A percentile compares a stretch with the other conserved stretches of the same genome.
These are phyloP conservation scores for Pulveroboletus sp. DNA, from an alignment of 768 basidiomycete genomes.

Conservation along the genomic window DNA sequence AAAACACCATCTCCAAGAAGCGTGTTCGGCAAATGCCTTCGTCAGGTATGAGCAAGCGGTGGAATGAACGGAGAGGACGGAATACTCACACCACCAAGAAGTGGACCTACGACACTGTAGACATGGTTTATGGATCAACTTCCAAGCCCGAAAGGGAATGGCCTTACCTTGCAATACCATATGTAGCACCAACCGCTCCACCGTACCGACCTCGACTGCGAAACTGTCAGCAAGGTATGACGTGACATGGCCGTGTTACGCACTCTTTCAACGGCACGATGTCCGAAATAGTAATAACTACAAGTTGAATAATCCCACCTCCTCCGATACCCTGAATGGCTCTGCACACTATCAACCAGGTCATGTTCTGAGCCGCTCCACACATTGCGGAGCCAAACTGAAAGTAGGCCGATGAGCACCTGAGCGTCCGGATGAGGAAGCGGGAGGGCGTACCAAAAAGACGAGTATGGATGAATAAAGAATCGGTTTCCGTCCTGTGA, in stretches of 20 bases:
- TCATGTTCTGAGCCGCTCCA: constrained; percentile 75
- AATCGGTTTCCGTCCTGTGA: constrained; percentile 61
- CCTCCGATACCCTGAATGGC: constrained; percentile 84
- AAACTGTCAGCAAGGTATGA: constrained; percentile 15
- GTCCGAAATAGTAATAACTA: constrained; percentile 76
- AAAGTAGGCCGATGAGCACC: neutral
- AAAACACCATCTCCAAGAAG: constrained; percentile 83
- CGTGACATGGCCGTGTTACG: constrained; percentile 16
- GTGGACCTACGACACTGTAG: constrained; percentile 64
- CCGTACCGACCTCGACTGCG: constrained; percentile 72
- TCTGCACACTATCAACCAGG: constrained; percentile 70
- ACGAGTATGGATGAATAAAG: constrained; percentile 60
- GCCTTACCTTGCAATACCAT: constrained; percentile 58
- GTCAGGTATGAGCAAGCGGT: constrained; percentile 1
- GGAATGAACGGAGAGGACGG: neutral
- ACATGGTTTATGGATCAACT: neutral
- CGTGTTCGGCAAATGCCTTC: constrained; percentile 67
- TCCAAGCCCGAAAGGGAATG: neutral
- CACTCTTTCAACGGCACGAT: constrained; percentile 79
- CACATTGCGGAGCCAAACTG: constrained; percentile 78
- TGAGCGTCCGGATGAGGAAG: neutral
- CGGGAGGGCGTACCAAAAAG: constrained; percentile 52
- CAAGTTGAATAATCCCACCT: constrained; percentile 73
- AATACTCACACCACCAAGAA: constrained; percentile 71
- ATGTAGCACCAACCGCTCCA: constrained; percentile 71